Evolutionary conservation across 306 rosid species (phyloP).

Genomic region (Glycine soja): DNA sequence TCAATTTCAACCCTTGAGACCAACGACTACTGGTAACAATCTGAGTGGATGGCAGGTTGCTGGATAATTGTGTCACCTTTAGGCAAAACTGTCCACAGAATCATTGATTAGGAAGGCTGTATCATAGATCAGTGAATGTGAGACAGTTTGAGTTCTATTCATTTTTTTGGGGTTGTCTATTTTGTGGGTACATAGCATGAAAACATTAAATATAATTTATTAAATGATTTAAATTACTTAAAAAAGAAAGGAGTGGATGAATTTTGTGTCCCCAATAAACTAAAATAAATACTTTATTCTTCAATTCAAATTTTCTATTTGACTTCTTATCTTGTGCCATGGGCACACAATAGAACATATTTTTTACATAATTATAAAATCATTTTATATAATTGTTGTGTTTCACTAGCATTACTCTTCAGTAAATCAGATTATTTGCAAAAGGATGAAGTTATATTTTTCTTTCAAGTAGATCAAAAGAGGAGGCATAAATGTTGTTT

Average conservation of each 20-base stretch:
- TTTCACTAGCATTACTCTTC: constrained; percentile 15
- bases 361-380: too few species aligned
- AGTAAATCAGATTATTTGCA: constrained; percentile 2
- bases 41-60: neutral
- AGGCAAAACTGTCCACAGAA: neutral
- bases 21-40: neutral
- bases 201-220: neutral
- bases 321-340: too few species aligned
- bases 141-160: neutral
- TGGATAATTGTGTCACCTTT: neutral
- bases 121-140: neutral
- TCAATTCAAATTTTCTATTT: too few species aligned
- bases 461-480: constrained; percentile 10
- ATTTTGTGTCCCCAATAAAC: neutral
- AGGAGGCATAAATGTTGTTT: neutral
- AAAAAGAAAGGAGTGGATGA: neutral
- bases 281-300: neutral
- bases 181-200: neutral
- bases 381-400: neutral
- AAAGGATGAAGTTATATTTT: neutral
- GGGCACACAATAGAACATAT: neutral
- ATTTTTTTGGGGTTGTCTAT: neutral
- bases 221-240: neutral
- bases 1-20: neutral
- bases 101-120: too few species aligned